Percentiles rank a stretch among this genome's conserved stretches.
These are phyloP conservation scores for Phytophthora ramorum DNA, from an alignment of 352 stramenopile species.

Conservation along the genomic window DNA sequence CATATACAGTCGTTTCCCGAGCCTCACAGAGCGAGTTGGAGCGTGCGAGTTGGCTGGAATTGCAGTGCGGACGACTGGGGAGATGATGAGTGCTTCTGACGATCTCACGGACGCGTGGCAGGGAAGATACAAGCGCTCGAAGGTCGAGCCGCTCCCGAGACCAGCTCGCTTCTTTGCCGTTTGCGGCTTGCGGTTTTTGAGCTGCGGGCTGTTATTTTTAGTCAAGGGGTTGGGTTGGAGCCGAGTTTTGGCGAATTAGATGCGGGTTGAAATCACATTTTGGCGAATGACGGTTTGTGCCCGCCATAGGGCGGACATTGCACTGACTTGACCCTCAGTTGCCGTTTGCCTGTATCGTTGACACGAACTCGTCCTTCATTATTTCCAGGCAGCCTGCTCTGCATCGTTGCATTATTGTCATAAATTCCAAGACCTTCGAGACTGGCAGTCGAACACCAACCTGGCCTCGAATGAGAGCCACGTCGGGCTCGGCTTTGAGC, in stretches of 20 bases:
- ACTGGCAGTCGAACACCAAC: too few relatives aligned
- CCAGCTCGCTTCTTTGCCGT: conserved; percentile 14
- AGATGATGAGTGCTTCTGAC: conserved; percentile 12
- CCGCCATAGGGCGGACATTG: conserved; percentile 28
- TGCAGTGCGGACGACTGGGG: conserved; percentile 1
- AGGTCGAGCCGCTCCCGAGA: conserved; percentile 15
- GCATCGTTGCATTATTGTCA: background rate
- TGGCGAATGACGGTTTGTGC: conserved; percentile 17
- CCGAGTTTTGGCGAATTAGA: conserved; percentile 20
- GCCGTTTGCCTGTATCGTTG: conserved; percentile 1
- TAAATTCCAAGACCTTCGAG: background rate
- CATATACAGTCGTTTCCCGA: conserved; percentile 44
- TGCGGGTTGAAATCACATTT: background rate
- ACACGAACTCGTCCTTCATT: background rate
- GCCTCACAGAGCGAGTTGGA: conserved; percentile 9
- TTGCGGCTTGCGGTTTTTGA: conserved; percentile 20
- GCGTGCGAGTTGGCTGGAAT: background rate
- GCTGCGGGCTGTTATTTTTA: conserved; percentile 23
- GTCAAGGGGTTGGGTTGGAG: conserved; percentile 21
- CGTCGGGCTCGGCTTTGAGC: background rate
- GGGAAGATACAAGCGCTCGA: conserved; percentile 22
- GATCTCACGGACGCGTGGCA: conserved; percentile 1
- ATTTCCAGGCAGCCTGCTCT: background rate
- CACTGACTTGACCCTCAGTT: conserved; percentile 35
- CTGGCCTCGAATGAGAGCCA: background rate